These are phyloP conservation scores for Aspergillus hiratsukae DNA, from an alignment of 2,329 filamentous ascomycete genomes.

Conservation along the genomic window DNA sequence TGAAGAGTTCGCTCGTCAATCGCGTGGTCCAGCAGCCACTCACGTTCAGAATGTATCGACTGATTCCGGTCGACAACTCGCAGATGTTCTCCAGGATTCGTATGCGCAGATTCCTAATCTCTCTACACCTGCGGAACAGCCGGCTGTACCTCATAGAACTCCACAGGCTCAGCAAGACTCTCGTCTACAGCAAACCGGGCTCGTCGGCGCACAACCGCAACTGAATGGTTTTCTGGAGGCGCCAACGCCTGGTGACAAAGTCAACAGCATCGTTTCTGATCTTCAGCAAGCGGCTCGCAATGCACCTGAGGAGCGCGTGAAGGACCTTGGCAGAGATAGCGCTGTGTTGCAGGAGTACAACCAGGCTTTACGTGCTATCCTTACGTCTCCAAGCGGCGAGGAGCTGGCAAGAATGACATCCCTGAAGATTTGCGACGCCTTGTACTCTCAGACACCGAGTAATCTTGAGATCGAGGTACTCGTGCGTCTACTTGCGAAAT, in stretches of 20 bases:
- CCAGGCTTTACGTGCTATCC: constrained; percentile 51
- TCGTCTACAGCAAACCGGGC: constrained; percentile 34
- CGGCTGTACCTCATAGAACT: constrained; percentile 56
- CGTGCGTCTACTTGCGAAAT: constrained; percentile 55
- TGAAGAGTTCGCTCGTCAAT: constrained; percentile 88
- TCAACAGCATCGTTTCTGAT: constrained; percentile 53
- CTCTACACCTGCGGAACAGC: constrained; percentile 59
- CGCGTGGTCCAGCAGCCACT: constrained; percentile 56
- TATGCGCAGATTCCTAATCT: constrained; percentile 58
- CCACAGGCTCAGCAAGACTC: constrained; percentile 48
- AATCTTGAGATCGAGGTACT: constrained; percentile 60
- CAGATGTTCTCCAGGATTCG: constrained; percentile 59
- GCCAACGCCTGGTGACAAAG: constrained; percentile 49
- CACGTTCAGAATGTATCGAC: constrained; percentile 54
- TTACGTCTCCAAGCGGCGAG: constrained; percentile 54
- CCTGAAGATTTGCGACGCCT: constrained; percentile 51
- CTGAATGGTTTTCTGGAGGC: constrained; percentile 59
- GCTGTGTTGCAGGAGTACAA: constrained; percentile 56
- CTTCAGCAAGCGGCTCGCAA: constrained; percentile 54
- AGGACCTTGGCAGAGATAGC: constrained; percentile 52
- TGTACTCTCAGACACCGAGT: constrained; percentile 53
- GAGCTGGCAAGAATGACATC: constrained; percentile 53
- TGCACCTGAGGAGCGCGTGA: constrained; percentile 54
- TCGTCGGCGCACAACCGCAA: constrained; percentile 44
- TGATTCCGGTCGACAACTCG: constrained; percentile 57